Conservation (phyloP, 1,284 basidiomycete genomes). For the Ganoderma sp. region DNA sequence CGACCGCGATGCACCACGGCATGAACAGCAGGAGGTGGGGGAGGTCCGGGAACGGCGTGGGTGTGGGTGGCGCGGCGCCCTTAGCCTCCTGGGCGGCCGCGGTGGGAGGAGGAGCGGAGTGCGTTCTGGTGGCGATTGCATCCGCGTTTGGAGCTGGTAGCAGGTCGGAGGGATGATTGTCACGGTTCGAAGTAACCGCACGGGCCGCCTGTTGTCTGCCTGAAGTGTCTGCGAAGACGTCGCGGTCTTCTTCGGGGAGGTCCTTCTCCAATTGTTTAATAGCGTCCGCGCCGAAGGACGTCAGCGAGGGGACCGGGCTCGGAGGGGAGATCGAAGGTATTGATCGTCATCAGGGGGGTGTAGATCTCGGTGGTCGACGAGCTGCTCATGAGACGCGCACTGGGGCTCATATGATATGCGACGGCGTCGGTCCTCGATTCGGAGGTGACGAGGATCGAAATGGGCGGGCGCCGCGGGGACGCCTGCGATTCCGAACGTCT, state of each 20-base stretch:
- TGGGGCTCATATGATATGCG: not conserved
- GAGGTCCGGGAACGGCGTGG: slow-evolving; percentile 6
- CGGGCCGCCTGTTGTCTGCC: not conserved
- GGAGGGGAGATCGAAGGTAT: too few species aligned
- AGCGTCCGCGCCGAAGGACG: not conserved
- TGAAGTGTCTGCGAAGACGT: not conserved
- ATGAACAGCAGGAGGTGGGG: slow-evolving; percentile 45
- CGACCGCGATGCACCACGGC: slow-evolving; percentile 56
- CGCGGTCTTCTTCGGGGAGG: not conserved
- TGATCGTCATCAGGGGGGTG: slow-evolving; percentile 14
- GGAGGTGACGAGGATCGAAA: slow-evolving; percentile 19
- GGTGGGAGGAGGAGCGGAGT: not conserved
- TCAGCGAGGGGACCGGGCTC: slow-evolving; percentile 3
- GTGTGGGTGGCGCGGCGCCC: not conserved
- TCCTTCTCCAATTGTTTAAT: not conserved
- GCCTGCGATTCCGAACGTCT: not conserved
- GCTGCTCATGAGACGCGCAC: not conserved
- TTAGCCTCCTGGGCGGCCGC: not conserved
- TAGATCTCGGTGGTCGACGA: slow-evolving; percentile 20
- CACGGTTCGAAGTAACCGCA: not conserved
- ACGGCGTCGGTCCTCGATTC: slow-evolving; percentile 1
- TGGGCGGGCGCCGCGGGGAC: slow-evolving; percentile 5
- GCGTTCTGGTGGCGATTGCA: not conserved
- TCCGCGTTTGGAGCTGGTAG: not conserved
- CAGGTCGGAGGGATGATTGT: not conserved